Base-by-base conservation (phyloP, 2,329 filamentous ascomycete species). In the Periconia macrospinosa region DNA sequence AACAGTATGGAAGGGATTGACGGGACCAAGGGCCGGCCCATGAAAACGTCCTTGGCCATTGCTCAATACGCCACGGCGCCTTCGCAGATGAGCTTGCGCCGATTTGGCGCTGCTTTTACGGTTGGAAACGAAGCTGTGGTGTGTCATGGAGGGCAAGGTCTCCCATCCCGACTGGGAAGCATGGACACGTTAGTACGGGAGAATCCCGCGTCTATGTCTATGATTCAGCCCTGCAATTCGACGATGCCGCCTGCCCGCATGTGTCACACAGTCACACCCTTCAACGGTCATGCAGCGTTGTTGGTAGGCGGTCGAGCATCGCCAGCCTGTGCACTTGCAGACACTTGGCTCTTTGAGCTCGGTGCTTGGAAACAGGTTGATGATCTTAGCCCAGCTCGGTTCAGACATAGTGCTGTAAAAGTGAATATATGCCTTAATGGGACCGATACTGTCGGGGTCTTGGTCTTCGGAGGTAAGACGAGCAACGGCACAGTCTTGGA, bases 291-390 rank as follows among this genome's bases (percentile, higher is more conserved):
- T 19, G 83, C 83, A 15, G 81, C 81, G 54, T 73, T 97, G 11
- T 77, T 96, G 45, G 81, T 84, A 30, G 92, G 93, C 20, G 93
- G 93, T 6, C 83, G 92, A 54, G 80, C 83, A n/a, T 93, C 91
- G 8, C 92, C 92, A 5, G 80, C 86, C 13, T 81, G 80, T 30
- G 86, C 86, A 1, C 77, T 91, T 41, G 78, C 78, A 35, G 90
- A 94, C 70, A 92, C 89, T 62, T 97, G 91, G 91, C 62, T 92
- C 1, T 84, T 87, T 58, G 79, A 82, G 49, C 81, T 81, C 47
- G 79, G 79, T n/a, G 70, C 65, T 14, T 96, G 91, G 91, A 78
- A 80, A 53, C 80, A 78, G 58, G 81, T 84, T 14, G 79, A 87
- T 54, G 81, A 84, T 62, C 78, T 96, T n/a, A 87, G 88, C 0